Evolutionary conservation across 306 rosid species (phyloP), one percentile per base, ranked within the genome.

Genomic region (Senna tora): DNA sequence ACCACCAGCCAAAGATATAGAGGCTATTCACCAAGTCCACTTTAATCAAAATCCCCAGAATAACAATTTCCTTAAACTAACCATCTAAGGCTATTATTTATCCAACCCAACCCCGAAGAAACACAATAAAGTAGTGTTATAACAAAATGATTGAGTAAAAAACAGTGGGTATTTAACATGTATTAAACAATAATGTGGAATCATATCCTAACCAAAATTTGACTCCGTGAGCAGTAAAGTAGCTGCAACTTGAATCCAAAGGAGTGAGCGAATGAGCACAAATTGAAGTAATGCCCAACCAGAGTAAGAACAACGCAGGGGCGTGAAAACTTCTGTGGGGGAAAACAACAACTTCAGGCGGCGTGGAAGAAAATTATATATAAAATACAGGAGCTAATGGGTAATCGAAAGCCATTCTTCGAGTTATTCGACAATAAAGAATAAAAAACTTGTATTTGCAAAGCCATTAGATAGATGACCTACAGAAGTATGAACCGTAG

Each of bases 231-330:
- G 47, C 62, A 69, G 62, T 12, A 57, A 49, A 68, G n/a, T 34
- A 66, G 49, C 56, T 36, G 52, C 46, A 59, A 72, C 55, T 16
- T 6, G 64, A 74, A 74, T 74, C 65, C 55, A 64, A 28, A 9
- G 68, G 52, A 63, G 50, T 38, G 15, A 51, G 2, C 53, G 53
- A 13, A 52, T 25, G 52, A 65, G 8, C n/a, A 17, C 34, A 6
- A 14, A 20, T 11, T 20, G 4, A 62, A 62, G 51, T 13, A 63
- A 39, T 20, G 36, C 13, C 38, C 69, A 13, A 21, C 69, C 53
- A 64, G 53, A 21, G 21, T 64, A 19, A 43, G 38, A 42, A 42
- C 0, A 17, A 32, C 1, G 32, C 32, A 52, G 30, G 9, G 14
- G 58, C 53, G 21, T 13, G 54, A 43, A 63, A 64, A 41, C 67